These are phyloP conservation scores for Blastomyces percursus DNA, from an alignment of 2,329 filamentous ascomycete genomes.

Conservation along the genomic window DNA sequence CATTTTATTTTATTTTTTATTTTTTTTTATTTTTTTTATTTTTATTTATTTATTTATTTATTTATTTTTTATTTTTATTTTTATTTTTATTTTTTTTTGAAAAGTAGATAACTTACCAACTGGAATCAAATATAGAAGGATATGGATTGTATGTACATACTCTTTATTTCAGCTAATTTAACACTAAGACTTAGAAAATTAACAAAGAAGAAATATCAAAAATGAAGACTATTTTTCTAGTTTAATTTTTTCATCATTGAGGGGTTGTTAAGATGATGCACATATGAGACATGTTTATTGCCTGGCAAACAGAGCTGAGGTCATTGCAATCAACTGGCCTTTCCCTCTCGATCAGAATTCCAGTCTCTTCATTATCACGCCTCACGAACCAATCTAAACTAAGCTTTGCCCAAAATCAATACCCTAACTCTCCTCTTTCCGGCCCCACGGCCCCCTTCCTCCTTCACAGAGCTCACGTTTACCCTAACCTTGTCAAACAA, in stretches of 20 bases:
- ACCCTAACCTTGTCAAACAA: constrained; percentile 89
- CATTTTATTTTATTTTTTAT: no score
- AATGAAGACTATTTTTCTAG: background rate
- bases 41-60: no score
- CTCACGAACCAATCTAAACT: background rate
- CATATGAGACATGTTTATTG: background rate
- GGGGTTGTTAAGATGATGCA: background rate
- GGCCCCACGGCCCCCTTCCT: constrained; percentile 60
- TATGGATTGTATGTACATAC: background rate
- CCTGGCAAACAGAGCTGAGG: background rate
- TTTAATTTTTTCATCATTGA: background rate
- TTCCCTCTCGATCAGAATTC: background rate
- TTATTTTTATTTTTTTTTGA: no score
- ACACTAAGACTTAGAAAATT: background rate
- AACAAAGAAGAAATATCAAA: background rate
- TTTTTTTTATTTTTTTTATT: no score
- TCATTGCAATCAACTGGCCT: background rate
- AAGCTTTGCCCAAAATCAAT: constrained; percentile 27
- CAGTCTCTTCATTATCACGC: background rate
- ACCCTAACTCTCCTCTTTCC: constrained; percentile 64
- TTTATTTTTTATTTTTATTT: no score
- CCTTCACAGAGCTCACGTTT: constrained; percentile 81
- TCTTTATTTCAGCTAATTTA: background rate
- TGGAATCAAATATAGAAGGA: background rate
- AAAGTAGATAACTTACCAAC: background rate